These are phyloP conservation scores for Chrysochromulina tobinii DNA, from an alignment of 78 protist genomes.

Conservation along the genomic window DNA sequence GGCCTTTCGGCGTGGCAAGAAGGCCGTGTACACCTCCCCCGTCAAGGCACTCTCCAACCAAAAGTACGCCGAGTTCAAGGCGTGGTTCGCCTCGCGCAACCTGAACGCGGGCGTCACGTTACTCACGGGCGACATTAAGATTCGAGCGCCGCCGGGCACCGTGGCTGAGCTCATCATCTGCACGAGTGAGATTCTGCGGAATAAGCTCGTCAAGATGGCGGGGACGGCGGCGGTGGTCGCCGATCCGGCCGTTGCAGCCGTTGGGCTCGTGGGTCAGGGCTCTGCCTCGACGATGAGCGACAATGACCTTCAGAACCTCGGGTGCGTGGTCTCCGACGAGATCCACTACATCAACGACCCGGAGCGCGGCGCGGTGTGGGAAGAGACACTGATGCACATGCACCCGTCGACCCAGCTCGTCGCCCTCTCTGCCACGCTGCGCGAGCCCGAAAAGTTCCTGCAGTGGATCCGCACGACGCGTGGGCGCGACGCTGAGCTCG, in stretches of 20 bases:
- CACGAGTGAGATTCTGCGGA: slow-evolving; percentile 52
- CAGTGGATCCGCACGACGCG: slow-evolving; percentile 32
- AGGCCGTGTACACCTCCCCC: slow-evolving; percentile 52
- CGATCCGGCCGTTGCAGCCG: neutral
- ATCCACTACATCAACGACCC: slow-evolving; percentile 49
- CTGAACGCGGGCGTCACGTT: neutral
- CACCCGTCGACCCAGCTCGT: neutral
- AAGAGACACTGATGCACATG: slow-evolving; percentile 34
- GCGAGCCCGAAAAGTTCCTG: slow-evolving; percentile 5
- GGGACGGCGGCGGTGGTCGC: neutral
- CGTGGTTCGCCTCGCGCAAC: neutral
- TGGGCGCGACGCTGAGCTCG: slow-evolving; percentile 3
- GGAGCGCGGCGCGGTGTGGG: slow-evolving; percentile 54
- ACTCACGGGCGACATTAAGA: slow-evolving; percentile 32
- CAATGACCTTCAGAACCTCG: slow-evolving; percentile 22
- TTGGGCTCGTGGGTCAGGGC: no score
- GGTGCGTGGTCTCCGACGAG: slow-evolving; percentile 41
- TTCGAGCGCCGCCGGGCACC: slow-evolving; percentile 29
- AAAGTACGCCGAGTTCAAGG: slow-evolving; percentile 38
- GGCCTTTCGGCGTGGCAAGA: slow-evolving; percentile 5
- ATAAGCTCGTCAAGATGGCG: slow-evolving; percentile 5
- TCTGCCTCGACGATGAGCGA: neutral
- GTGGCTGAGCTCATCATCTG: slow-evolving; percentile 38
- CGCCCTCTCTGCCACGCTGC: slow-evolving; percentile 42
- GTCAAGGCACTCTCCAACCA: slow-evolving; percentile 38